Evolutionary conservation across 2,329 filamentous ascomycete genomes (phyloP).

Genomic region (Fusarium goolgardi): DNA sequence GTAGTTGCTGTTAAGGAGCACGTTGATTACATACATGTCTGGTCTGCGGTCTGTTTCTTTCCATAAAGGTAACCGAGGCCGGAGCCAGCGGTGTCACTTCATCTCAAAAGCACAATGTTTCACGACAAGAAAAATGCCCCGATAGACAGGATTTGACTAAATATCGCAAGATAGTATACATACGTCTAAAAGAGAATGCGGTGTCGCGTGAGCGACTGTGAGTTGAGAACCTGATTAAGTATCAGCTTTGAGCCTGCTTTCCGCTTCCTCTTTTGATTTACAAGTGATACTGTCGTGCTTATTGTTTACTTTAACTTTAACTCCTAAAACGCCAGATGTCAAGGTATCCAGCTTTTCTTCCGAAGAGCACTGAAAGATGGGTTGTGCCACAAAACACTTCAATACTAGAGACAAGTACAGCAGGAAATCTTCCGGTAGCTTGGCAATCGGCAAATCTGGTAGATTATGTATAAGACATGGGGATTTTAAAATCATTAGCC

Average conservation of each 20-base stretch:
- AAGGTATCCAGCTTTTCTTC: background rate
- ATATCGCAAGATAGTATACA: constrained; percentile 37
- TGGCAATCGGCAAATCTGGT: background rate
- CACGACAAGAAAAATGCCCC: constrained; percentile 24
- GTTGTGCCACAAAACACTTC: background rate
- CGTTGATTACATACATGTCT: constrained; percentile 19
- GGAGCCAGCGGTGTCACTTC: constrained; percentile 19
- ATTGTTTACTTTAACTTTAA: background rate
- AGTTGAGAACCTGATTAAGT: constrained; percentile 33
- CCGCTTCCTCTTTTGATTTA: constrained; percentile 39
- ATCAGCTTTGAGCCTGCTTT: constrained; percentile 32
- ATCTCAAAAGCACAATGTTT: constrained; percentile 19
- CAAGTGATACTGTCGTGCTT: background rate
- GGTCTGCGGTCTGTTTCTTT: constrained; percentile 29
- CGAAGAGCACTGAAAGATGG: background rate
- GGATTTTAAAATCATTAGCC: background rate
- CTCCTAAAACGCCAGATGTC: background rate
- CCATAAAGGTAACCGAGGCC: constrained; percentile 16
- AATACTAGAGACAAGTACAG: background rate
- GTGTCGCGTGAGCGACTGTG: constrained; percentile 27
- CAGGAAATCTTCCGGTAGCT: background rate
- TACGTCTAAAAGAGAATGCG: constrained; percentile 35
- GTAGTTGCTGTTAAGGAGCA: constrained; percentile 25
- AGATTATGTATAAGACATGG: background rate
- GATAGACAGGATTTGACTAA: constrained; percentile 37